Evolutionary conservation across 768 basidiomycete species (phyloP), one percentile per base, ranked within the genome.

Genomic region (Candolleomyces eurysporus): DNA sequence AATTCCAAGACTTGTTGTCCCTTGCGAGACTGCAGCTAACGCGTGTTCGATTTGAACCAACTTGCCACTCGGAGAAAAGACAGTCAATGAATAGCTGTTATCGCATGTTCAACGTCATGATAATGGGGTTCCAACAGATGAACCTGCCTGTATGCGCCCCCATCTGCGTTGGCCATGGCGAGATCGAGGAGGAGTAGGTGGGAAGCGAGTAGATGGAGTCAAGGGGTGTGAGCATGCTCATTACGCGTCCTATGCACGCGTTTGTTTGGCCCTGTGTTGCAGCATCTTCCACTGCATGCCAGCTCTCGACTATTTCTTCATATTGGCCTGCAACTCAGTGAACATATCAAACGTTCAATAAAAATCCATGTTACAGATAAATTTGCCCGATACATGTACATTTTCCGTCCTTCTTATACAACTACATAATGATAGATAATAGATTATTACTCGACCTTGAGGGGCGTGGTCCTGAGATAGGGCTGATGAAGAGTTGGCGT

Each of bases 1-100:
- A 75, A 99, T 98, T 58, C 97, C 97, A 49, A 99, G 86, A 76
- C 93, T 95, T 48, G 97, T 98, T 49, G 95, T 96, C 61, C 96
- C 96, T 67, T 92, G 90, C 22, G 92, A 86, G 61, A 98, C 96
- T 36, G 96, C 96, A 59, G 97, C 97, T 63, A 99, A 82, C 50
- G 97, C 97, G 78, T 99, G 97, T 80, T 99, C 97, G 73, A 99
- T 99, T 81, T 99, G 97, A 62, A 99, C 96, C 55, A 99, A 86
- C 83, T 95, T 97, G 66, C 96, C 96, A 68, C 95, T 97, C 58
- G 97, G 97, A 43, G 95, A 97, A 86, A 99, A 99, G 69, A 97
- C 96, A 14, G 97, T 99, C 64, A 99, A 86, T 66, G 97, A 99
- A 82, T 97, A 99, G 72, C 96, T 98, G 72, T 50, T 60, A 50